Conservation (phyloP, 83 land plant species). For the Diphasiastrum complanatum region DNA sequence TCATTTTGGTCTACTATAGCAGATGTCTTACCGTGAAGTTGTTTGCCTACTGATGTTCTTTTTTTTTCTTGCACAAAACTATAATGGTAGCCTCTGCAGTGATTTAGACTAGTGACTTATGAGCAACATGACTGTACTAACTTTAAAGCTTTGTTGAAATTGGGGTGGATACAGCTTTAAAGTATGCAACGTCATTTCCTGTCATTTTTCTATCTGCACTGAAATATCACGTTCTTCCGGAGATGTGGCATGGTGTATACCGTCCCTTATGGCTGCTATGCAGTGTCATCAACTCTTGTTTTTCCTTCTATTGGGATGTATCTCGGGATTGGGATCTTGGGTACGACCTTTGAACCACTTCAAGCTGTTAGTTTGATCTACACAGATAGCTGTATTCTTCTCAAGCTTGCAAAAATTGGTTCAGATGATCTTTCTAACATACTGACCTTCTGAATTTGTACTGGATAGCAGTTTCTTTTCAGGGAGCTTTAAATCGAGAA, state of each 20-base stretch:
- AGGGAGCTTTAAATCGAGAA: constrained; percentile 58
- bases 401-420: not conserved
- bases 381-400: not conserved
- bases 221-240: constrained; percentile 74
- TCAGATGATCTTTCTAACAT: not conserved
- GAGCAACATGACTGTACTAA: too few relatives aligned
- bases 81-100: not conserved
- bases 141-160: too few relatives aligned
- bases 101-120: too few relatives aligned
- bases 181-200: constrained; percentile 85
- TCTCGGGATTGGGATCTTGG: constrained; percentile 94
- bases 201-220: constrained; percentile 89
- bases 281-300: constrained; percentile 71
- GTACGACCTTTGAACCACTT: constrained; percentile 30
- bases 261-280: constrained; percentile 91
- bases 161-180: constrained; percentile 64
- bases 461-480: constrained; percentile 49
- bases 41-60: not conserved
- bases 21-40: too few relatives aligned
- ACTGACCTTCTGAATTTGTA: not conserved
- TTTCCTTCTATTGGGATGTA: constrained; percentile 98
- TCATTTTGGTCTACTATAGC: too few relatives aligned
- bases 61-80: not conserved
- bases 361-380: not conserved
- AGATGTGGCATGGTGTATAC: constrained; percentile 63